Evolutionary conservation across 148 eudicot genomes (phyloP), one percentile per base, ranked within the genome.

Genomic region (Rheum nobile): DNA sequence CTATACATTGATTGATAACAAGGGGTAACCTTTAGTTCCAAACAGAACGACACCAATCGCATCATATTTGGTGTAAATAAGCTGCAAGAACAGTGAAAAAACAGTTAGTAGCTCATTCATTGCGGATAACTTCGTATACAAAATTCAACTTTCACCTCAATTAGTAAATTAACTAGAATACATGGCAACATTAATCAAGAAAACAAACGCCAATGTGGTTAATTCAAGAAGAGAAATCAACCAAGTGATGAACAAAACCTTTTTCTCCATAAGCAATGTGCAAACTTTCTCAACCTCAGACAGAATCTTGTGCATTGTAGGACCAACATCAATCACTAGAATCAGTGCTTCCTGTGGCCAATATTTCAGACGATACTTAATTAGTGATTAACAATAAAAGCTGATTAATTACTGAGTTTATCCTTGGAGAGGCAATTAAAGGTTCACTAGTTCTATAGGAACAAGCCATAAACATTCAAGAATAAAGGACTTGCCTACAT

Each of bases 261-360:
- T 95, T 89, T 92, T 95, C 84, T 86, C 83, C 47, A 86, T 72
- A 78, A 95, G 91, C 88, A 95, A 79, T 74, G 91, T 85, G 81
- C 96, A 90, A 76, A 95, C 77, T 82, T 86, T 95, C 83, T 92
- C 92, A 67, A 88, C 79, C 82, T 92, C 96, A 13, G 84, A 89
- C 80, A 95, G 84, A 75, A 88, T 79, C 77, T 77, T 43, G 74
- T 92, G 96, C 97, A 92, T 95, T 24, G 90, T 82, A 28, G 96
- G 94, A 78, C 99, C 83, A 83, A 92, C 94, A 86, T 95, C 99
- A 83, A 95, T 83, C 86, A 95, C 77, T 75, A 95, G 77, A 71
- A 95, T 72, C 75, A 95, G 52, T 13, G 87, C 81, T 81, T 90
- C 99, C 99, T 92, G 84, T 67, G 39, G 47, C 28, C 6, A 47